Conservation (phyloP, 139 green algal genomes). For the Chlorella sp. region DNA sequence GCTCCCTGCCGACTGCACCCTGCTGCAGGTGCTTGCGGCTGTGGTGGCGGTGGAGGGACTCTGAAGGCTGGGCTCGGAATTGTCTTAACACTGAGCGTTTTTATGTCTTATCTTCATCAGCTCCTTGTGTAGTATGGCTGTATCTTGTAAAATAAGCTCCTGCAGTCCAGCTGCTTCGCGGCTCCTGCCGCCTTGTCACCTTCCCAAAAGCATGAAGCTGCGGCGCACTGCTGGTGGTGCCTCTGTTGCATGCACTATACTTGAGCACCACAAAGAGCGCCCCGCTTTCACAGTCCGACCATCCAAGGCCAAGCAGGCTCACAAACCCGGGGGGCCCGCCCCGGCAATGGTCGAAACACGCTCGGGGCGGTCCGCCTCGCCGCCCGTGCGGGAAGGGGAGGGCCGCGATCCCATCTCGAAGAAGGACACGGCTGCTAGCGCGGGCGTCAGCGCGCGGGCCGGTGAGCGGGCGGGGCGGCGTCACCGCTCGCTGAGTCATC, state of each 20-base stretch:
- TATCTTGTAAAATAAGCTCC: too few relatives aligned
- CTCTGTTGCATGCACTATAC: too few relatives aligned
- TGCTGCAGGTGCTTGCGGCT: conserved; percentile 41
- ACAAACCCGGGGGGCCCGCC: too few relatives aligned
- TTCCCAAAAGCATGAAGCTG: too few relatives aligned
- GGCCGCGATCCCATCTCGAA: not conserved
- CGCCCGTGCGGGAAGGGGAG: not conserved
- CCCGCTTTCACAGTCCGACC: too few relatives aligned
- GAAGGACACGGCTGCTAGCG: not conserved
- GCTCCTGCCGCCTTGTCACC: too few relatives aligned
- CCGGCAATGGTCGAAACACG: conserved; percentile 15
- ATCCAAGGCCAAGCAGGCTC: too few relatives aligned
- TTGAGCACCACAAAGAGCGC: too few relatives aligned
- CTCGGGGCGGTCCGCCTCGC: not conserved
- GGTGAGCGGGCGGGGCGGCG: not conserved
- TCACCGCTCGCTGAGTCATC: too few relatives aligned
- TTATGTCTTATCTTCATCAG: not conserved
- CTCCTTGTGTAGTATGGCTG: too few relatives aligned
- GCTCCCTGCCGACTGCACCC: not conserved
- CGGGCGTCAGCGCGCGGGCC: not conserved
- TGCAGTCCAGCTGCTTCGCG: too few relatives aligned
- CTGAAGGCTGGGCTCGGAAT: not conserved
- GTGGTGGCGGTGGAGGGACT: conserved; percentile 34
- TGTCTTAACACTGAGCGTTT: not conserved
- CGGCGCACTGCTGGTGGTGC: too few relatives aligned